Evolutionary conservation across 108 stramenopile genomes (phyloP), one percentile per base, ranked within the genome.

Genomic region (Conticribra weissflogii): DNA sequence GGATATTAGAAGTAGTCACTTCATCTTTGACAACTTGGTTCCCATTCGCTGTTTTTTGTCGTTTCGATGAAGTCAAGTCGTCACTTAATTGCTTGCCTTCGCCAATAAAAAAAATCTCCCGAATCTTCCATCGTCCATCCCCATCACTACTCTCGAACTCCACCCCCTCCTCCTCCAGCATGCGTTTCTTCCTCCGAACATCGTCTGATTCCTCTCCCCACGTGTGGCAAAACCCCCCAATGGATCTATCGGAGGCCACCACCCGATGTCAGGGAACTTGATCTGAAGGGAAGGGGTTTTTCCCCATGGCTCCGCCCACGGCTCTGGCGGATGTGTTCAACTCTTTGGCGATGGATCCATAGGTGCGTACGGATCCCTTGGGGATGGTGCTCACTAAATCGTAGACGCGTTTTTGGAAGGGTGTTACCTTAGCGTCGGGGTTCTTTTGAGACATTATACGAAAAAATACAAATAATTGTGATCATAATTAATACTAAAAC

Each of bases 191-290:
- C 24, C 23, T 56, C 25, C 56, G 48, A 31, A 80, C 73, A 19
- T 76, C 28, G 16, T 59, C 47, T 23, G 52, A 24, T 1, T 70
- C 60, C 33, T 63, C 74, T 18, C 79, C 79, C 68, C 74, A 62
- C 36, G 54, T 58, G 14, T 59, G 68, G 48, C 74, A 48, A 23
- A 70, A 80, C 16, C 79, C 79, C 23, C 79, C 79, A 23, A 80
- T 47, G 14, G 73, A 32, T 22, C 73, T 68, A 62, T 80, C 79
- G 5, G 79, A 80, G 19, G 79, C 79, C 48, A 80, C 79, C 41
- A 80, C 79, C 63, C 79, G 23, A 27, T 80, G 79, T 80, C 79
- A 80, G 17, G 79, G 74, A 0, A 80, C 79, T 47, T 74, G 45
- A 0, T 55, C 54, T 23, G 46, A 58, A 0, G 62, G 55, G 54